phyloP scores from a whole-genome alignment of 2,329 filamentous ascomycete species.

The Plenodomus tracheiphilus region DNA sequence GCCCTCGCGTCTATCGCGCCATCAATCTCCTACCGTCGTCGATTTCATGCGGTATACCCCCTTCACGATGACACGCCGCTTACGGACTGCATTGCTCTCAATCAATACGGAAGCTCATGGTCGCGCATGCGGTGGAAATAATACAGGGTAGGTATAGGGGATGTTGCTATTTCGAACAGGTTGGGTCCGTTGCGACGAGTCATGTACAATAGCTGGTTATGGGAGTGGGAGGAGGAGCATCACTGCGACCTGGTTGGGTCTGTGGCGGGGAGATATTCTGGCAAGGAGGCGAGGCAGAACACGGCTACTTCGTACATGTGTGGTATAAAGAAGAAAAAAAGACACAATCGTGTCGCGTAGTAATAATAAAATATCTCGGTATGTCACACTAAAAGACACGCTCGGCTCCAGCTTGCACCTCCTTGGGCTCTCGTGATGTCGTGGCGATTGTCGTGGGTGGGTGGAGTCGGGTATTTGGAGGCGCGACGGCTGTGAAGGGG shows the following conservation, averaged over 20 bases:
- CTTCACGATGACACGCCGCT: conserved; percentile 29
- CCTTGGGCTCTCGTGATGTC: neutral
- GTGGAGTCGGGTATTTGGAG: neutral
- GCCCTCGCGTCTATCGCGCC: neutral
- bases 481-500: neutral
- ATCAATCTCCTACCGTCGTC: conserved; percentile 7
- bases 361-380: conserved; percentile 18
- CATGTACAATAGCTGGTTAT: conserved; percentile 2
- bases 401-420: neutral
- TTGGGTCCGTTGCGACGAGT: conserved; percentile 1
- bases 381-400: conserved; percentile 9
- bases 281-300: neutral
- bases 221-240: neutral
- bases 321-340: conserved; percentile 4
- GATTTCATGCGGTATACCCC: conserved; percentile 27
- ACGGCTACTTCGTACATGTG: too few species aligned
- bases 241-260: too few species aligned
- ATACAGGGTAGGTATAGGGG: conserved; percentile 1
- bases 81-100: conserved; percentile 28
- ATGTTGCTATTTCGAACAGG: conserved; percentile 3
- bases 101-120: conserved; percentile 13
- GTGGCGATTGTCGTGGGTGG: neutral
- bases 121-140: conserved; percentile 18
- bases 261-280: neutral
- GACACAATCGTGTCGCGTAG: conserved; percentile 9